phyloP scores from a whole-genome alignment of 1,284 basidiomycete species.

The Rhodotorula sp. region DNA sequence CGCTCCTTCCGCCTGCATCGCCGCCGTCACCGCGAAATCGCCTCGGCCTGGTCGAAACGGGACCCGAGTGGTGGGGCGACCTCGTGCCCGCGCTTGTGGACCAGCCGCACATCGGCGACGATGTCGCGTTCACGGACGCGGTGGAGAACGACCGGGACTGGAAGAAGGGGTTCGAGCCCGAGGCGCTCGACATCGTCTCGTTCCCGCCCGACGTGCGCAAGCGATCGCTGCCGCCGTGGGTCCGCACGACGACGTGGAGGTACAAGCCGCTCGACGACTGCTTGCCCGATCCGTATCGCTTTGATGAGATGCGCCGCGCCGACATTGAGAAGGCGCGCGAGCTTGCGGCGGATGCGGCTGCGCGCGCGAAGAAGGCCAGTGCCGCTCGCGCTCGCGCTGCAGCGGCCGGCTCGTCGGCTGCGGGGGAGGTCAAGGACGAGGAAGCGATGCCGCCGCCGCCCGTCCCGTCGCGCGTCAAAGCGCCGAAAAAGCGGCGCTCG shows the following conservation, averaged over 20 bases:
- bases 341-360: too few relatives aligned
- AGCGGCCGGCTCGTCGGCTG: background rate
- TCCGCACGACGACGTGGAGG: background rate
- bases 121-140: background rate
- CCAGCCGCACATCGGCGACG: constrained; percentile 5
- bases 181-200: background rate
- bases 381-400: background rate
- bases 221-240: background rate
- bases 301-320: background rate
- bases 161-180: background rate
- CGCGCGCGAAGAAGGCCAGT: too few relatives aligned
- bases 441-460: background rate
- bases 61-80: background rate
- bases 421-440: background rate
- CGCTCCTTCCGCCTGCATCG: background rate
- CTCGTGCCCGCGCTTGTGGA: background rate
- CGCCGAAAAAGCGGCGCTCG: background rate
- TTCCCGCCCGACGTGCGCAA: background rate
- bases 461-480: background rate
- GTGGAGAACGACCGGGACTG: background rate
- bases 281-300: background rate
- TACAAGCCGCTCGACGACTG: background rate
- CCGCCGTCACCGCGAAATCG: background rate
- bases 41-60: background rate
- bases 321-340: background rate